Evolutionary conservation across 768 basidiomycete genomes (phyloP).

Genomic region (Austroboletus festivus): DNA sequence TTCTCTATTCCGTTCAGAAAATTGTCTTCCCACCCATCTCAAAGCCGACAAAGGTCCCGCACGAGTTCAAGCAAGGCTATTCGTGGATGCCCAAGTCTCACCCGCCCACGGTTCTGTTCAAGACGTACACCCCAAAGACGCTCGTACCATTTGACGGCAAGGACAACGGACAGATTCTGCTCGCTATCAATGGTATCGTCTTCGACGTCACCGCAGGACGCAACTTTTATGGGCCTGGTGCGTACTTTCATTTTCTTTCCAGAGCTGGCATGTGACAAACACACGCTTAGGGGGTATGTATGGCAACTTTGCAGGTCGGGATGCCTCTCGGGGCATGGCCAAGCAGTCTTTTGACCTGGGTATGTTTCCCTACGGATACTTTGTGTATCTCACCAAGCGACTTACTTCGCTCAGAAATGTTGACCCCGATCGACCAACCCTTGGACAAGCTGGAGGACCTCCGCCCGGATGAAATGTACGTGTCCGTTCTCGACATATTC

Average conservation of each 20-base stretch:
- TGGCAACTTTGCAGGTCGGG: slow-evolving; percentile 94
- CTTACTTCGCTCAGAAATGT: slow-evolving; percentile 60
- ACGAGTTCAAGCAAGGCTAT: slow-evolving; percentile 80
- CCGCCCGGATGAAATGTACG: slow-evolving; percentile 78
- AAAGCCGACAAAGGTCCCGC: slow-evolving; percentile 47
- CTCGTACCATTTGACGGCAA: slow-evolving; percentile 64
- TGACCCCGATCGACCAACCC: slow-evolving; percentile 82
- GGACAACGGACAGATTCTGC: slow-evolving; percentile 68
- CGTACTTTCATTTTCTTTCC: slow-evolving; percentile 23
- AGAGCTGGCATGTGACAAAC: neutral
- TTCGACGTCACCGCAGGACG: slow-evolving; percentile 91
- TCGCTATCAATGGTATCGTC: slow-evolving; percentile 83
- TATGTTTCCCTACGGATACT: slow-evolving; percentile 33
- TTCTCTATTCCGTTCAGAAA: slow-evolving; percentile 70
- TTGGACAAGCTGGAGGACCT: slow-evolving; percentile 83
- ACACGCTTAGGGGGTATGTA: slow-evolving; percentile 79
- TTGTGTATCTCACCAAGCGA: neutral
- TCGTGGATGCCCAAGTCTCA: slow-evolving; percentile 89
- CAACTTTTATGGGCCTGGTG: slow-evolving; percentile 94
- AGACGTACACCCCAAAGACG: slow-evolving; percentile 76
- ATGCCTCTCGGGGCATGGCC: slow-evolving; percentile 96
- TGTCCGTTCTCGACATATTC: slow-evolving; percentile 4
- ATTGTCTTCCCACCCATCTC: slow-evolving; percentile 70
- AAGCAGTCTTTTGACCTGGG: slow-evolving; percentile 95
- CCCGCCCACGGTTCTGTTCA: slow-evolving; percentile 72